Conservation (phyloP, 495 filamentous ascomycete genomes). For the Aspergillus sclerotioniger region DNA sequence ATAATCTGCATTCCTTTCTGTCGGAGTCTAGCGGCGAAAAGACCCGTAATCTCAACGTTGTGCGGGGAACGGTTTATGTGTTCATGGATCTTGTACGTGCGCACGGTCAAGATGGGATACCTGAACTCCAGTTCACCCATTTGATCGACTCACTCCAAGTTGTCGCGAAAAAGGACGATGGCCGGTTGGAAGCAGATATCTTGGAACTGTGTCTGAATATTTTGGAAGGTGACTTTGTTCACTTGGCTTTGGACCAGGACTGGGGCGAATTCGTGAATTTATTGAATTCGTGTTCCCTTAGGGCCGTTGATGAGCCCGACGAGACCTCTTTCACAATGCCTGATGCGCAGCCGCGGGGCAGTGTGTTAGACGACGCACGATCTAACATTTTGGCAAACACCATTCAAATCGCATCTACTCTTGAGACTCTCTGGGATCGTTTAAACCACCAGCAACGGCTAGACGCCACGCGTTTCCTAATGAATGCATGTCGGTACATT, state of each 20-base stretch:
- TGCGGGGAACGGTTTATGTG: constrained; percentile 67
- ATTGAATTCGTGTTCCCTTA: constrained; percentile 68
- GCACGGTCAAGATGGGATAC: constrained; percentile 63
- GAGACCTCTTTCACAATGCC: constrained; percentile 16
- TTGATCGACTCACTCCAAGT: constrained; percentile 58
- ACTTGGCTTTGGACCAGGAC: constrained; percentile 32
- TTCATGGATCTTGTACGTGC: constrained; percentile 57
- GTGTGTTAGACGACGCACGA: constrained; percentile 34
- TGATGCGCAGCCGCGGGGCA: constrained; percentile 23
- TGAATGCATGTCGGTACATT: constrained; percentile 38
- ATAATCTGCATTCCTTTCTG: constrained; percentile 62
- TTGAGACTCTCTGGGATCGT: constrained; percentile 45
- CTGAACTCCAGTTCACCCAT: constrained; percentile 47
- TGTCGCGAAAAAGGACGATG: constrained; percentile 50
- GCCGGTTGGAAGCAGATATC: constrained; percentile 55
- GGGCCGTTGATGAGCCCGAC: constrained; percentile 40
- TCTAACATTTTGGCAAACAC: constrained; percentile 41
- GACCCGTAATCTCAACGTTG: constrained; percentile 57
- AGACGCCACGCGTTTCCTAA: constrained; percentile 37
- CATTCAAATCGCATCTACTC: constrained; percentile 36
- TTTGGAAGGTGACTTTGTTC: constrained; percentile 38
- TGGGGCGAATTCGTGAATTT: constrained; percentile 36
- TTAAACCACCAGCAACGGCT: constrained; percentile 38
- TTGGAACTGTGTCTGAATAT: constrained; percentile 47
- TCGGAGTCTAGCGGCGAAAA: constrained; percentile 46